A percentile compares a stretch with the other conserved stretches of the same genome.
phyloP scores from a whole-genome alignment of 2,329 filamentous ascomycete species.

The Diaporthe sp. region DNA sequence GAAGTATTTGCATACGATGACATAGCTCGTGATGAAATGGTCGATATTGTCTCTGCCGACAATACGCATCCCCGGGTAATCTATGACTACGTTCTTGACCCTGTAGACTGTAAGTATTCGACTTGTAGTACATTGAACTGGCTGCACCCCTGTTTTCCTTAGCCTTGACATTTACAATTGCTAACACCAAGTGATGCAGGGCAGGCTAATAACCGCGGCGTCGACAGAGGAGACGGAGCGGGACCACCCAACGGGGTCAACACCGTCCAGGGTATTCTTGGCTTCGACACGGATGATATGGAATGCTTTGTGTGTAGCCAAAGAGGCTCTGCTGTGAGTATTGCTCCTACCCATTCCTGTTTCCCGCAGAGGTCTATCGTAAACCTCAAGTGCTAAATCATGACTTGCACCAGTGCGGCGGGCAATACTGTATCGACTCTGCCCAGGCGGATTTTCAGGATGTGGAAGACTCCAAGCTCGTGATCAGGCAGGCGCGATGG shows the following conservation, averaged over 20 bases:
- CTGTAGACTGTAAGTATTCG: neutral
- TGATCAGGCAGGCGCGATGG: conserved; percentile 1
- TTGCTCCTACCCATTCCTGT: neutral
- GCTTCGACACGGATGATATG: neutral
- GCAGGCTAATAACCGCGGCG: neutral
- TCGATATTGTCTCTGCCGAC: neutral
- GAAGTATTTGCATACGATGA: neutral
- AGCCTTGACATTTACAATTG: no score
- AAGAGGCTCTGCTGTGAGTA: neutral
- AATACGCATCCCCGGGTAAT: neutral
- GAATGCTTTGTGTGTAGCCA: neutral
- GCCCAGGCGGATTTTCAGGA: neutral
- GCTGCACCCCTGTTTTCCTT: neutral
- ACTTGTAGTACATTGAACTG: fast-evolving
- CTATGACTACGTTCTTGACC: neutral
- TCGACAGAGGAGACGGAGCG: neutral
- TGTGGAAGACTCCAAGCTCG: neutral
- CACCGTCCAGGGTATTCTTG: neutral
- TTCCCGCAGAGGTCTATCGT: neutral
- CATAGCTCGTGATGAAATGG: neutral
- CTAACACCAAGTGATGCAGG: neutral
- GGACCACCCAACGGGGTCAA: neutral
- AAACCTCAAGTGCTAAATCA: neutral
- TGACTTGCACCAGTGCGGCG: neutral
- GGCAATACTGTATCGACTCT: conserved; percentile 17